A percentile compares a stretch with the other conserved stretches of the same genome.
Conservation (phyloP, 2,329 filamentous ascomycete species). For the Neopestalotiopsis clavispora region DNA sequence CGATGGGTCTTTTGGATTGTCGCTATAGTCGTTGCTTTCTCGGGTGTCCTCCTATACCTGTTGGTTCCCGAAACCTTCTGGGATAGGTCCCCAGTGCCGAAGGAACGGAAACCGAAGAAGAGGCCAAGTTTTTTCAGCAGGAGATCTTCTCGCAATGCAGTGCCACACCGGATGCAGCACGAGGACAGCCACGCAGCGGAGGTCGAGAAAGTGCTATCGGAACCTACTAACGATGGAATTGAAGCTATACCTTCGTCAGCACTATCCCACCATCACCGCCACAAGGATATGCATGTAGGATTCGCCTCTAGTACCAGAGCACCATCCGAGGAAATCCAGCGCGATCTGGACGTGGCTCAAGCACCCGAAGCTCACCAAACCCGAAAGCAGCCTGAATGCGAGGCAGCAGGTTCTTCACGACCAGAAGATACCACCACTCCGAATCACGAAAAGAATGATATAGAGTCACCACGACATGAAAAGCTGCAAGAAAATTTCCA, state of each 20-base stretch:
- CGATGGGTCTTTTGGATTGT: slow-evolving; percentile 93
- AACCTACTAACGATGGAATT: slow-evolving; percentile 19
- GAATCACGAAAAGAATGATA: too few relatives aligned
- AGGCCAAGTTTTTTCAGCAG: slow-evolving; percentile 53
- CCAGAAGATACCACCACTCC: too few relatives aligned
- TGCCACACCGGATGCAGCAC: neutral
- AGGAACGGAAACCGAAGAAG: slow-evolving; percentile 40
- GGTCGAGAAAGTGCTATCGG: neutral
- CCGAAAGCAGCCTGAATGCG: too few relatives aligned
- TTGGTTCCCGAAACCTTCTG: slow-evolving; percentile 97
- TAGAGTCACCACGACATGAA: too few relatives aligned
- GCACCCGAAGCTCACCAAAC: too few relatives aligned
- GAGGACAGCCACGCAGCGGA: neutral
- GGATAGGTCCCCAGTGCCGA: slow-evolving; percentile 74
- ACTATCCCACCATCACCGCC: slow-evolving; percentile 28
- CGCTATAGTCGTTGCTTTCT: slow-evolving; percentile 77
- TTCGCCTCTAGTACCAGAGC: slow-evolving; percentile 48
- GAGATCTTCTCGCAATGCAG: slow-evolving; percentile 45
- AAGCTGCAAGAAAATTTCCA: too few relatives aligned
- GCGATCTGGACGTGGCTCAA: neutral
- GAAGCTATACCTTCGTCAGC: slow-evolving; percentile 21
- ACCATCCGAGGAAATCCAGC: neutral
- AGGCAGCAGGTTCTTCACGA: too few relatives aligned
- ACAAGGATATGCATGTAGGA: slow-evolving; percentile 57
- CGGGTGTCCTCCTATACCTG: slow-evolving; percentile 76